phyloP scores from a whole-genome alignment of 768 basidiomycete genomes.

The Leccinum rimulosum region DNA sequence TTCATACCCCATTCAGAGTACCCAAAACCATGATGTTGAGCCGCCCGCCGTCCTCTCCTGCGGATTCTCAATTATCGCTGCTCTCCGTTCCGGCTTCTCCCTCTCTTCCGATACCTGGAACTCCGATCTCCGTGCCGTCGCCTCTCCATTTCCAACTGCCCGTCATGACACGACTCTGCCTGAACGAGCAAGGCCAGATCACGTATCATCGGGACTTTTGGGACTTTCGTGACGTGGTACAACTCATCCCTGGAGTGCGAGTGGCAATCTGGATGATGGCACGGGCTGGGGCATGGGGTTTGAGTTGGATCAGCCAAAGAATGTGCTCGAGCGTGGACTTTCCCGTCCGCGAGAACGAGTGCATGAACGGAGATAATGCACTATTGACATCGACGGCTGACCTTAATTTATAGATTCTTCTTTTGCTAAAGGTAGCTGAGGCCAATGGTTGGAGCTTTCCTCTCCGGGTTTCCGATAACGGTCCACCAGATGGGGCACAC shows the following conservation, averaged over 20 bases:
- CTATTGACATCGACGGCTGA: constrained; percentile 13
- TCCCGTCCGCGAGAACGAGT: constrained; percentile 1
- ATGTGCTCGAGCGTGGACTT: constrained; percentile 10
- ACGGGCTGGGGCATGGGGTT: constrained; percentile 56
- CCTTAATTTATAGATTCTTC: constrained; percentile 11
- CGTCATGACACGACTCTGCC: constrained; percentile 67
- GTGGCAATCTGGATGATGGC: constrained; percentile 68
- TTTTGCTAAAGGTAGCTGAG: not conserved
- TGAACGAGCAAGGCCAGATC: constrained; percentile 81
- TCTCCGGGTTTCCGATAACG: not conserved
- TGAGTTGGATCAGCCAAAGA: constrained; percentile 39
- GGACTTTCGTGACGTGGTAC: constrained; percentile 77
- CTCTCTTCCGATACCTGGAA: constrained; percentile 56
- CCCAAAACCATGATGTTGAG: constrained; percentile 39
- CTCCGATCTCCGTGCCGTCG: constrained; percentile 55
- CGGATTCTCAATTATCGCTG: constrained; percentile 26
- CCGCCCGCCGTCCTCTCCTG: constrained; percentile 32
- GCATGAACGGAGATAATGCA: constrained; percentile 5
- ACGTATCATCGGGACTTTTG: constrained; percentile 79
- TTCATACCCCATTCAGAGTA: constrained; percentile 48
- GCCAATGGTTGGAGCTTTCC: not conserved
- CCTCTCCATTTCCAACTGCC: constrained; percentile 74
- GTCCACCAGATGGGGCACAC: not conserved
- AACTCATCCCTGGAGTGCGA: constrained; percentile 66
- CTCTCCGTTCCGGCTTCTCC: constrained; percentile 37